Base-by-base conservation (phyloP, 371 early-diverging fungal genomes). In the Zancudomyces culisetae region DNA sequence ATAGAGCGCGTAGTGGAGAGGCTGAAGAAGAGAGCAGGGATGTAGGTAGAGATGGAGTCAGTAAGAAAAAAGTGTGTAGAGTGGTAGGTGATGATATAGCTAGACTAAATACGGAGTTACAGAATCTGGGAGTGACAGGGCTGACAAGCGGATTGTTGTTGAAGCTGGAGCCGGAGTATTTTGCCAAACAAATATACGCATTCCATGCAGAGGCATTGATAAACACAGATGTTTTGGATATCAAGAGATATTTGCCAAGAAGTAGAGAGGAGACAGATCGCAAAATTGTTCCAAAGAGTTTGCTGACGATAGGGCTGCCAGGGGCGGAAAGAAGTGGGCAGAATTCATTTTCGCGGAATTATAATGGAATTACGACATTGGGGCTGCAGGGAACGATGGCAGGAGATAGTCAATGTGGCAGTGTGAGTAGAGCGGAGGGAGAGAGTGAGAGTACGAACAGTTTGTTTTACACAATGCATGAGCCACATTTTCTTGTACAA, bases 131-230 rank as follows among this genome's bases (percentile, higher is more conserved):
- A 42, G 51, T 66, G 46, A 66, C 65, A 0, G 84, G 84, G 0
- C 60, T 85, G 27, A 73, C 78, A 2, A 77, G 81, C 2, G 57
- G 71, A 0, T 51, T 83, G 2, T 75, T 85, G 52, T 63, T 85
- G 20, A 69, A 61, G 18, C 61, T 85, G 19, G 61, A 73, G 49
- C 79, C 83, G 0, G 46, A 49, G 0, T 72, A 76, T 28, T 76
- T 85, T 62, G 80, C 85, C 10, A 73, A 79, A 28, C 85, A 85
- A 56, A 61, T 79, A 41, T 81, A 78, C 54, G 51, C 80, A 26
- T 81, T 80, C 59, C 81, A 78, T 62, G 67, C 69, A 42, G 45
- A 51, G 43, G 53, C 62, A 30, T 55, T 59, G 19, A 43, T 57
- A 1, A 53, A 39, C 8, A 58, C 66, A 22, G 53, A 65, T 21